phyloP scores from a whole-genome alignment of 2,329 filamentous ascomycete genomes.

The Penicillium hordei region DNA sequence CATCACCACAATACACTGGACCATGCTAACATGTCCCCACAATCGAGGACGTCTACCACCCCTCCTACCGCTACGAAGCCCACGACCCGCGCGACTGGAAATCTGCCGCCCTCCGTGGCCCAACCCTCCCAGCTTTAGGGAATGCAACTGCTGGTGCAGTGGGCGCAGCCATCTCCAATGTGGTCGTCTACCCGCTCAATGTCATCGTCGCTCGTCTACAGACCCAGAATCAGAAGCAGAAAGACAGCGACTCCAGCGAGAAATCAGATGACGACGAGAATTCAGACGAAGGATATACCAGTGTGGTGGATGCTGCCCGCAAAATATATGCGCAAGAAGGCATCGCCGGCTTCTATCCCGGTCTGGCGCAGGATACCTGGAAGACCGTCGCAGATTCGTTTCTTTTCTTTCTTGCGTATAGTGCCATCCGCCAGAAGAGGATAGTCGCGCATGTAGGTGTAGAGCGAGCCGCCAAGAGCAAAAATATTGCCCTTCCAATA shows the following conservation, averaged over 20 bases:
- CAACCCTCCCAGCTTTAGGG: conserved; percentile 68
- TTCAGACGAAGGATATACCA: conserved; percentile 58
- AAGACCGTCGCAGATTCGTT: conserved; percentile 75
- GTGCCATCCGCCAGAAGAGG: conserved; percentile 50
- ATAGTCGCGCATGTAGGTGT: conserved; percentile 40
- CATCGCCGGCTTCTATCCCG: conserved; percentile 71
- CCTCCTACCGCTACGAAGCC: conserved; percentile 45
- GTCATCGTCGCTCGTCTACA: conserved; percentile 80
- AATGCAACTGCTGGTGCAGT: conserved; percentile 78
- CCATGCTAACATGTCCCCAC: not conserved
- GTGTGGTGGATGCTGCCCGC: conserved; percentile 66
- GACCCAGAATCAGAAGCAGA: conserved; percentile 62
- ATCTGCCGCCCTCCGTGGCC: conserved; percentile 35
- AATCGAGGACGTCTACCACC: conserved; percentile 44
- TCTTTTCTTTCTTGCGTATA: conserved; percentile 84
- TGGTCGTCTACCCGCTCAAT: conserved; percentile 76
- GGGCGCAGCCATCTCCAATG: conserved; percentile 75
- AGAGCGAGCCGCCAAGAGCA: conserved; percentile 22
- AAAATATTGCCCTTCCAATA: conserved; percentile 52
- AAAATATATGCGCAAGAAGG: conserved; percentile 72
- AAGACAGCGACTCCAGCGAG: conserved; percentile 43
- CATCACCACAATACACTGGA: not conserved
- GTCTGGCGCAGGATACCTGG: conserved; percentile 62
- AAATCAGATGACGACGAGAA: conserved; percentile 50
- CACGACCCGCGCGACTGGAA: conserved; percentile 33